These are phyloP conservation scores for Ophiocordyceps australis DNA, from an alignment of 2,329 filamentous ascomycete species.

Conservation along the genomic window DNA sequence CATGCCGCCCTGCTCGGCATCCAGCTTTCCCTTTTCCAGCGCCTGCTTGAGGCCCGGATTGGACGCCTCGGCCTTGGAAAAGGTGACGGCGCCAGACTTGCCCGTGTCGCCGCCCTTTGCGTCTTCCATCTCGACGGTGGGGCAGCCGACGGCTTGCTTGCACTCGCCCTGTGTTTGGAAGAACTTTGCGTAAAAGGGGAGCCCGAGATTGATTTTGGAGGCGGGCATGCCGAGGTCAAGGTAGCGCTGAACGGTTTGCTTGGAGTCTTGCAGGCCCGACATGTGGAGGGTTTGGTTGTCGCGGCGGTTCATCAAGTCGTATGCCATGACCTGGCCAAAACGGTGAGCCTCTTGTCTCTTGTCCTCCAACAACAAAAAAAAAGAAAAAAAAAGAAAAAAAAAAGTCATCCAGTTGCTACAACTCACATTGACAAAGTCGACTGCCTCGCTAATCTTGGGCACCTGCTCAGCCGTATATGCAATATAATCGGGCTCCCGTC, in stretches of 20 bases:
- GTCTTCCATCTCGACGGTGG: constrained; percentile 39
- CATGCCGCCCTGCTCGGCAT: constrained; percentile 30
- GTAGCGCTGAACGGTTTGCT: constrained; percentile 39
- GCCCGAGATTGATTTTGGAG: constrained; percentile 42
- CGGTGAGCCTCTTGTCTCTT: not conserved
- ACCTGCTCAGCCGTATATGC: constrained; percentile 40
- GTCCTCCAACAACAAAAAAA: not conserved
- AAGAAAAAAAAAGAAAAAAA: not conserved
- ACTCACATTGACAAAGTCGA: constrained; percentile 44
- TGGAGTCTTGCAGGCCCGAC: constrained; percentile 34
- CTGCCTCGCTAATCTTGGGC: constrained; percentile 35
- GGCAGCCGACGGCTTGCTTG: constrained; percentile 34
- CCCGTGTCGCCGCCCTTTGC: constrained; percentile 40
- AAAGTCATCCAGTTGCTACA: too few relatives aligned
- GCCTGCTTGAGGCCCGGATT: constrained; percentile 20
- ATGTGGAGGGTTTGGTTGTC: constrained; percentile 48
- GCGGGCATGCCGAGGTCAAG: constrained; percentile 33
- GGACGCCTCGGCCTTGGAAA: constrained; percentile 14
- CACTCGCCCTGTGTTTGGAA: constrained; percentile 33
- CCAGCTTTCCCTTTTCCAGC: constrained; percentile 18
- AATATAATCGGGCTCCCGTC: constrained; percentile 44
- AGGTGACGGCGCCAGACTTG: constrained; percentile 21
- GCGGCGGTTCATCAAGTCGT: constrained; percentile 59
- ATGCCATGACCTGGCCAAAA: constrained; percentile 37
- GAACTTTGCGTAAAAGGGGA: constrained; percentile 54